These are phyloP conservation scores for Hypoxylon sp. DNA, from an alignment of 2,329 filamentous ascomycete species.

Conservation along the genomic window DNA sequence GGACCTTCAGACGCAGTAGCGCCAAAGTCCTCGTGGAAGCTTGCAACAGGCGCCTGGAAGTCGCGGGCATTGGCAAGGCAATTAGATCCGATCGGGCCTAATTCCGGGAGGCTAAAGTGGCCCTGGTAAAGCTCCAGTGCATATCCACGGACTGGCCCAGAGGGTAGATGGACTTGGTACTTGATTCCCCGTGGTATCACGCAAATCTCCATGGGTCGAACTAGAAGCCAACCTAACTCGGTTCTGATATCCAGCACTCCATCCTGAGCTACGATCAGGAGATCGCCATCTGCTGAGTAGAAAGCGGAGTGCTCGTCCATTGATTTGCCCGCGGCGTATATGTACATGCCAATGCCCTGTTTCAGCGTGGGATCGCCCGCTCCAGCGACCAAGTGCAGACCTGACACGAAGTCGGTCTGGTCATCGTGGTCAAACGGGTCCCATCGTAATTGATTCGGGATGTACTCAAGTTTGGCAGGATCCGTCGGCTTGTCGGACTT, in stretches of 20 bases:
- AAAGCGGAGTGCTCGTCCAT: conserved; percentile 79
- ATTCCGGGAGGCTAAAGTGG: conserved; percentile 73
- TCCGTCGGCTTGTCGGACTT: conserved; percentile 63
- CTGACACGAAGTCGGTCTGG: conserved; percentile 62
- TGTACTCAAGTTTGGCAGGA: conserved; percentile 74
- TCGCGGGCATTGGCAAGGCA: conserved; percentile 74
- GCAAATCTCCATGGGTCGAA: conserved; percentile 77
- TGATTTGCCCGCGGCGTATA: conserved; percentile 79
- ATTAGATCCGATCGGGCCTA: conserved; percentile 75
- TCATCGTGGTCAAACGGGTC: conserved; percentile 82
- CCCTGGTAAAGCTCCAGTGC: conserved; percentile 75
- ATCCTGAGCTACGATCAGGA: conserved; percentile 76
- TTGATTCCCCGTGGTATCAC: conserved; percentile 76
- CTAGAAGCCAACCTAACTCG: conserved; percentile 74
- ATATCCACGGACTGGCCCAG: conserved; percentile 69
- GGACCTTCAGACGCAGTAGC: conserved; percentile 53
- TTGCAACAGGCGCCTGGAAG: conserved; percentile 74
- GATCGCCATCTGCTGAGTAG: conserved; percentile 81
- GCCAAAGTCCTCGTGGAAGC: conserved; percentile 68
- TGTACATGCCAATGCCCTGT: conserved; percentile 77
- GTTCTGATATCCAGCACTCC: conserved; percentile 77
- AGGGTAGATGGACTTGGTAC: conserved; percentile 71
- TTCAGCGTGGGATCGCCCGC: conserved; percentile 82
- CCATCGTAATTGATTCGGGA: conserved; percentile 89
- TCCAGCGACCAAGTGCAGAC: conserved; percentile 75